These are phyloP conservation scores for Narthecium ossifragum DNA, from an alignment of 106 monocot genomes.

Conservation along the genomic window DNA sequence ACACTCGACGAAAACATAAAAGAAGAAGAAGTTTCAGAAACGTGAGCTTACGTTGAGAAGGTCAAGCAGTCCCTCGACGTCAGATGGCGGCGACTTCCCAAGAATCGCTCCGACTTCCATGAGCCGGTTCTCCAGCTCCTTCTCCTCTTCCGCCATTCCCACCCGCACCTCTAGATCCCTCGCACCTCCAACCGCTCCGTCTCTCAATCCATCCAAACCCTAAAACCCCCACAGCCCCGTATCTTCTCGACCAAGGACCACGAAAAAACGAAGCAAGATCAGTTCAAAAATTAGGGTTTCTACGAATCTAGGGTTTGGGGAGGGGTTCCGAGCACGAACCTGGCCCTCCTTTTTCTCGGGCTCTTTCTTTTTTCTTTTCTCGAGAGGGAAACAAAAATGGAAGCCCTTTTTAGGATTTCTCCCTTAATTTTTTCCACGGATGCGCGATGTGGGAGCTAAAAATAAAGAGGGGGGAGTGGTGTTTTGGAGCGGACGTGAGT, in stretches of 20 bases:
- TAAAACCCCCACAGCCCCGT: not conserved
- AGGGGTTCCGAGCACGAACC: no score
- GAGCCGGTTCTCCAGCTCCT: constrained; percentile 42
- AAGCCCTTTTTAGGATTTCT: no score
- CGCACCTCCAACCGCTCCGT: not conserved
- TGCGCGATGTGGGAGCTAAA: no score
- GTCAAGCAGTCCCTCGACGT: constrained; percentile 27
- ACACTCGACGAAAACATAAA: not conserved
- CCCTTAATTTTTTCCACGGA: no score
- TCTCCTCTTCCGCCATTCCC: constrained; percentile 30
- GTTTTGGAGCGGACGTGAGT: no score
- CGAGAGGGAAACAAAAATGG: no score
- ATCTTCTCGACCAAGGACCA: not conserved
- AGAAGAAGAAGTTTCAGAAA: not conserved
- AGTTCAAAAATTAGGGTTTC: not conserved
- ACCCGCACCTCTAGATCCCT: not conserved
- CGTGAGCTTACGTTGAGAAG: constrained; percentile 51
- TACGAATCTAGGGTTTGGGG: not conserved
- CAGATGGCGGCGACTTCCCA: constrained; percentile 26
- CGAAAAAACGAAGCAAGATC: not conserved
- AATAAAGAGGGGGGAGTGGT: no score
- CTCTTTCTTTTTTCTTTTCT: no score
- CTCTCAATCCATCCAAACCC: constrained; percentile 14
- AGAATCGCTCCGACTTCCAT: constrained; percentile 33
- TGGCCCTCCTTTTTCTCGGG: no score